A percentile compares a stretch with the other conserved stretches of the same genome.
Conservation (phyloP, 805 yeast genomes). For the Saturnispora zaruensis region DNA sequence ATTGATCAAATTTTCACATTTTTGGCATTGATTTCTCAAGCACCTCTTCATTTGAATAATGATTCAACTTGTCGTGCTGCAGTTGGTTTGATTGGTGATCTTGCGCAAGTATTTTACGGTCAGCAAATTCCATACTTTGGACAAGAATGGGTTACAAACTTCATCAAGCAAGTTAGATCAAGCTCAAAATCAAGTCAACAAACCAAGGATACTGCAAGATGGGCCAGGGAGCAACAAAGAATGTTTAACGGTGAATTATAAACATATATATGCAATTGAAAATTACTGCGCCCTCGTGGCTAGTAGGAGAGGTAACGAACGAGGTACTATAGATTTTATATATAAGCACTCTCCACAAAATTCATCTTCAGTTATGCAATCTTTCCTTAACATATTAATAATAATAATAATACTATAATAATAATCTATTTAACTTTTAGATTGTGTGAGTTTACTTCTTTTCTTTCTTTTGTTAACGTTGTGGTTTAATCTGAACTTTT, state of each 20-base stretch:
- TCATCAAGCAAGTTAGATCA: conserved; percentile 65
- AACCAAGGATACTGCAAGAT: conserved; percentile 88
- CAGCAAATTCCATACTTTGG: conserved; percentile 56
- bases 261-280: neutral
- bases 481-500: neutral
- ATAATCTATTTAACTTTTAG: neutral
- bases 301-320: neutral
- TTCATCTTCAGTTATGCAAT: neutral
- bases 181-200: conserved; percentile 51
- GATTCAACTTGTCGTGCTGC: conserved; percentile 76
- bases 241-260: conserved; percentile 2
- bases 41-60: conserved; percentile 48
- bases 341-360: neutral
- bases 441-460: neutral
- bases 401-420: neutral
- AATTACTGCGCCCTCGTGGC: neutral
- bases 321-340: neutral
- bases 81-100: conserved; percentile 87
- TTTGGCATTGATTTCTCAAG: conserved; percentile 49
- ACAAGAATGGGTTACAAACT: conserved; percentile 72
- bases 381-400: neutral
- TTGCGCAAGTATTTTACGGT: conserved; percentile 83
- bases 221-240: conserved; percentile 89
- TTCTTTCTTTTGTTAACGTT: neutral
- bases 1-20: conserved; percentile 65